Conservation (phyloP, 2,329 filamentous ascomycete genomes). For the Trichocomaceae sp. region DNA sequence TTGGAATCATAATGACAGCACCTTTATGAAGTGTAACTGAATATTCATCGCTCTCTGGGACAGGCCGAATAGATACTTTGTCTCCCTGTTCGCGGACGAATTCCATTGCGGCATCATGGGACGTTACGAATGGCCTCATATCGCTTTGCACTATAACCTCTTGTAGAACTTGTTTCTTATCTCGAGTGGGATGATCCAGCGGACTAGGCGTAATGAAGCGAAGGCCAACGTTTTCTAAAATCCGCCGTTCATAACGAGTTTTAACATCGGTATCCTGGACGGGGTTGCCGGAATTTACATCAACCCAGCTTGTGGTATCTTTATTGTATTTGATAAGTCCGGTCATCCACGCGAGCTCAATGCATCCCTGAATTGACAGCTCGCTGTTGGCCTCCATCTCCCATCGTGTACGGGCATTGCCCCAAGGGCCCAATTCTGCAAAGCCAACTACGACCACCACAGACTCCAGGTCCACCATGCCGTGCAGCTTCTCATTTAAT, state of each 20-base stretch:
- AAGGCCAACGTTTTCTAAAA: conserved; percentile 93
- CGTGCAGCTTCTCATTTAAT: conserved; percentile 82
- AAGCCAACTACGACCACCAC: conserved; percentile 97
- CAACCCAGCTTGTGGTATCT: conserved; percentile 92
- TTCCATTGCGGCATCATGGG: conserved; percentile 93
- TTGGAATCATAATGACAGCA: conserved; percentile 88
- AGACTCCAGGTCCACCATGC: conserved; percentile 97
- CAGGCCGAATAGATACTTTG: conserved; percentile 95
- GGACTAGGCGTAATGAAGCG: conserved; percentile 95
- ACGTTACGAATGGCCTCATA: conserved; percentile 90
- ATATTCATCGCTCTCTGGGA: conserved; percentile 86
- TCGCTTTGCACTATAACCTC: conserved; percentile 97
- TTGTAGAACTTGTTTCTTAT: conserved; percentile 96
- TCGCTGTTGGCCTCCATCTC: conserved; percentile 97
- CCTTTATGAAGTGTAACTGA: conserved; percentile 93
- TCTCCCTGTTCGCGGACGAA: conserved; percentile 97
- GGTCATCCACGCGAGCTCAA: conserved; percentile 99
- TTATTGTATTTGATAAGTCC: conserved; percentile 97
- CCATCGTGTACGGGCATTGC: conserved; percentile 94
- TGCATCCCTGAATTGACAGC: conserved; percentile 93
- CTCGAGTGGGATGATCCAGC: conserved; percentile 89
- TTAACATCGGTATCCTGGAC: conserved; percentile 98
- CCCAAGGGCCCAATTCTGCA: conserved; percentile 88
- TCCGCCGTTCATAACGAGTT: conserved; percentile 91
- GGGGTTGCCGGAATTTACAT: conserved; percentile 88